phyloP scores from a whole-genome alignment of 805 yeast species.

The Teunomyces gatunensis region DNA sequence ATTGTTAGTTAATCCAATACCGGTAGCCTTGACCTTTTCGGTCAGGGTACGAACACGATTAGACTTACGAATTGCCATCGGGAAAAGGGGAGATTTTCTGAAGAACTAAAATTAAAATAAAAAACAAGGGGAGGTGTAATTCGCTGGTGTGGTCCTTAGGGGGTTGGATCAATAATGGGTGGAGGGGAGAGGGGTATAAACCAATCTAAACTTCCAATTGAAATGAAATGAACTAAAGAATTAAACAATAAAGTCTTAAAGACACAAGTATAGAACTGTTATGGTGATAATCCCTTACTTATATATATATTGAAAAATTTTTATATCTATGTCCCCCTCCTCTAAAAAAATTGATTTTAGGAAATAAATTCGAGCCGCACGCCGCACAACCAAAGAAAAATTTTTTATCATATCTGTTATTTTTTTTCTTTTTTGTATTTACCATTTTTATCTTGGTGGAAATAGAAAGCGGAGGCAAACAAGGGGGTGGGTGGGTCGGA shows the following conservation, averaged over 20 bases:
- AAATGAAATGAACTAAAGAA: slow-evolving; percentile 3
- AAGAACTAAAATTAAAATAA: slow-evolving; percentile 3
- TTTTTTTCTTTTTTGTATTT: slow-evolving; percentile 3
- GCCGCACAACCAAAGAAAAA: slow-evolving; percentile 3
- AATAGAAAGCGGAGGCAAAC: not conserved
- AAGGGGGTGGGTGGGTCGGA: not conserved
- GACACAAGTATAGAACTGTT: not conserved
- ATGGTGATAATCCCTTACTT: slow-evolving; percentile 1
- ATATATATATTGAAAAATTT: slow-evolving; percentile 5
- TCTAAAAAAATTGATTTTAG: slow-evolving; percentile 3
- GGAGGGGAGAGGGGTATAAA: not conserved
- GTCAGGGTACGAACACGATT: slow-evolving; percentile 24
- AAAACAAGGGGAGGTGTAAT: not conserved
- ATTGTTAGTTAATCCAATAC: slow-evolving; percentile 10
- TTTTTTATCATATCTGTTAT: slow-evolving; percentile 4
- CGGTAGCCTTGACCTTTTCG: slow-evolving; percentile 15
- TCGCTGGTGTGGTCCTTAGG: not conserved
- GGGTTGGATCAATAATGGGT: no score
- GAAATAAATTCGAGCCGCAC: not conserved
- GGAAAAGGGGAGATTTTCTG: not conserved
- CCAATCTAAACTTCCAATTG: not conserved
- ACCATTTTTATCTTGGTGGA: slow-evolving; percentile 3
- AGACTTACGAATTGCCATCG: slow-evolving; percentile 31
- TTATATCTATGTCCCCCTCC: slow-evolving; percentile 4
- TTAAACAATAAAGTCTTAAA: not conserved